Percentiles rank a stretch among this genome's conserved stretches.
phyloP scores from a whole-genome alignment of 768 basidiomycete species.

The Tylopilus balloui region DNA sequence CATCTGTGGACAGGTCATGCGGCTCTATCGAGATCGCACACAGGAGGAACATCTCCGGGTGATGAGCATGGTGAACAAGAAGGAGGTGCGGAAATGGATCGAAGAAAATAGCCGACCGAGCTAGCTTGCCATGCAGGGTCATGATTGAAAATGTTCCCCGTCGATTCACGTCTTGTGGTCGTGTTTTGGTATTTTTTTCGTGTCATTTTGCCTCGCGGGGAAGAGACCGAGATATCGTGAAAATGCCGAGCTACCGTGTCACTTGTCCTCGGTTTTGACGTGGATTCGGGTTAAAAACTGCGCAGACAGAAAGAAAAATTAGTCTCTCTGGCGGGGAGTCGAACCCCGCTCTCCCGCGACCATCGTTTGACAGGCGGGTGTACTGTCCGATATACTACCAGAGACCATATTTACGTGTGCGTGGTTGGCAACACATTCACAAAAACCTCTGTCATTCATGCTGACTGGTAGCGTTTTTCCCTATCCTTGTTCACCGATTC shows the following conservation, averaged over 20 bases:
- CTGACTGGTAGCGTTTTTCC: no score
- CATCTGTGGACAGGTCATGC: conserved; percentile 80
- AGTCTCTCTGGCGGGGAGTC: conserved; percentile 43
- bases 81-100: conserved; percentile 79
- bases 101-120: conserved; percentile 43
- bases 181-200: neutral
- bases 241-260: no score
- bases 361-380: conserved; percentile 41
- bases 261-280: neutral
- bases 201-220: neutral
- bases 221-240: neutral
- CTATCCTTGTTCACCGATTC: no score
- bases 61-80: conserved; percentile 62
- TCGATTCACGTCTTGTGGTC: neutral
- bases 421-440: neutral
- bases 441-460: no score
- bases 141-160: neutral
- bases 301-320: neutral
- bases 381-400: conserved; percentile 51
- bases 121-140: conserved; percentile 3
- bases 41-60: conserved; percentile 44
- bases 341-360: conserved; percentile 42
- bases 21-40: conserved; percentile 61
- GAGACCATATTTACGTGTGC: conserved; percentile 16
- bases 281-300: neutral